phyloP scores from a whole-genome alignment of 257 asterid species.

The Linderniella brevidens region DNA sequence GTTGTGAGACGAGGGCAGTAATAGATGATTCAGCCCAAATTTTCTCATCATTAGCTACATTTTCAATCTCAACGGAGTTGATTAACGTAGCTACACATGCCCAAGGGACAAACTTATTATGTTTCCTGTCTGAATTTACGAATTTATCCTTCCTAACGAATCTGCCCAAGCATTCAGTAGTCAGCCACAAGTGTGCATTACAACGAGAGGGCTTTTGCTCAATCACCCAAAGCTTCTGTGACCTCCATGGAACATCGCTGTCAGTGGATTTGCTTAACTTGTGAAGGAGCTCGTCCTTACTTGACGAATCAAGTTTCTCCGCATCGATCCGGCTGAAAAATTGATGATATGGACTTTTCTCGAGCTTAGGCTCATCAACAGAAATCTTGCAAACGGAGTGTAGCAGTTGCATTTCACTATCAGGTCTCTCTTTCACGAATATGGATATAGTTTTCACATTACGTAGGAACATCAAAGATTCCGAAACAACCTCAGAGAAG shows the following conservation, averaged over 20 bases:
- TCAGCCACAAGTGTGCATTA: slow-evolving; percentile 63
- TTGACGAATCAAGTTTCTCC: slow-evolving; percentile 33
- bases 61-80: slow-evolving; percentile 29
- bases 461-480: slow-evolving; percentile 69
- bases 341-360: slow-evolving; percentile 43
- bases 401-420: slow-evolving; percentile 70
- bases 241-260: slow-evolving; percentile 59
- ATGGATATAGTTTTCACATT: slow-evolving; percentile 68
- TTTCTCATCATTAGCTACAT: slow-evolving; percentile 9
- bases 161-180: slow-evolving; percentile 65
- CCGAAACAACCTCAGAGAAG: slow-evolving; percentile 68
- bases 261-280: slow-evolving; percentile 44
- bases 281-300: slow-evolving; percentile 50
- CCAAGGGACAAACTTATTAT: slow-evolving; percentile 68
- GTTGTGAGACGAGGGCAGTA: no score
- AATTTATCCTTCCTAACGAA: slow-evolving; percentile 26
- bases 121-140: slow-evolving; percentile 32
- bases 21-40: no score
- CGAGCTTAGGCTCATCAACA: slow-evolving; percentile 43
- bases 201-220: slow-evolving; percentile 46
- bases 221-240: slow-evolving; percentile 72
- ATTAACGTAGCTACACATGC: slow-evolving; percentile 79
- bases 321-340: slow-evolving; percentile 52
- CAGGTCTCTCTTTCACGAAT: slow-evolving; percentile 68
- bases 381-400: slow-evolving; percentile 58